A percentile compares a stretch with the other conserved stretches of the same genome.
Evolutionary conservation across 257 asterid species (phyloP).

Genomic region (Orobanche coerulescens): DNA sequence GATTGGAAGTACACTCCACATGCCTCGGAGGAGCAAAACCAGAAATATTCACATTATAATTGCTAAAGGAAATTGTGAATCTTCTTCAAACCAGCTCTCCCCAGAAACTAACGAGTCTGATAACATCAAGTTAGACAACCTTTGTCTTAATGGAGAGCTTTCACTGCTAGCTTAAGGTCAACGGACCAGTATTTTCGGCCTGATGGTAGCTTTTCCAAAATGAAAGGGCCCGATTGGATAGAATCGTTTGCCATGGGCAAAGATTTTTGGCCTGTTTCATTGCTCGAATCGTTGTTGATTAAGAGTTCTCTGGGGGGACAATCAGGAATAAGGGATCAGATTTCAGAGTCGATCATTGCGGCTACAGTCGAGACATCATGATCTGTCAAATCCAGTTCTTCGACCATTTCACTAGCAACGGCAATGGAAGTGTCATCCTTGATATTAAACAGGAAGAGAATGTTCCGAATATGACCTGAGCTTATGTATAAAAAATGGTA

Average conservation of each 20-base stretch:
- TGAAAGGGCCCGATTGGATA: slow-evolving; percentile 29
- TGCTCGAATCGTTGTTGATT: slow-evolving; percentile 20
- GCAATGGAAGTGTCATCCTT: slow-evolving; percentile 85
- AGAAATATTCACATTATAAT: too few species aligned
- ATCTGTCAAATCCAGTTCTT: slow-evolving; percentile 85
- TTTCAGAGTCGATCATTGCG: slow-evolving; percentile 82
- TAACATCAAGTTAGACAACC: too few species aligned
- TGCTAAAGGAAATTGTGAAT: too few species aligned
- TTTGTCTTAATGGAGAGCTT: slow-evolving; percentile 52
- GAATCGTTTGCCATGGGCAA: slow-evolving; percentile 43
- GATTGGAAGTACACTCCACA: too few species aligned
- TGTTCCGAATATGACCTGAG: slow-evolving; percentile 70
- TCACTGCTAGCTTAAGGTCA: slow-evolving; percentile 60
- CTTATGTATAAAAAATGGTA: slow-evolving; percentile 1
- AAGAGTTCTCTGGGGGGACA: slow-evolving; percentile 56
- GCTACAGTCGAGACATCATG: slow-evolving; percentile 87
- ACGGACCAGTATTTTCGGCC: slow-evolving; percentile 79
- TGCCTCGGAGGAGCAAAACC: too few species aligned
- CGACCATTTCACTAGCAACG: slow-evolving; percentile 98
- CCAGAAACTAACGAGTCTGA: too few species aligned
- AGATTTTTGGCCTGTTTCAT: slow-evolving; percentile 29
- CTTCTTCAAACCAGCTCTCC: too few species aligned
- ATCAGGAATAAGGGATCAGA: slow-evolving; percentile 61
- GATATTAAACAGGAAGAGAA: slow-evolving; percentile 90
- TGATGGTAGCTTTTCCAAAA: slow-evolving; percentile 75